Evolutionary conservation across 1,139 yeast species (phyloP).

Genomic region (Suhomyces yuchorum): DNA sequence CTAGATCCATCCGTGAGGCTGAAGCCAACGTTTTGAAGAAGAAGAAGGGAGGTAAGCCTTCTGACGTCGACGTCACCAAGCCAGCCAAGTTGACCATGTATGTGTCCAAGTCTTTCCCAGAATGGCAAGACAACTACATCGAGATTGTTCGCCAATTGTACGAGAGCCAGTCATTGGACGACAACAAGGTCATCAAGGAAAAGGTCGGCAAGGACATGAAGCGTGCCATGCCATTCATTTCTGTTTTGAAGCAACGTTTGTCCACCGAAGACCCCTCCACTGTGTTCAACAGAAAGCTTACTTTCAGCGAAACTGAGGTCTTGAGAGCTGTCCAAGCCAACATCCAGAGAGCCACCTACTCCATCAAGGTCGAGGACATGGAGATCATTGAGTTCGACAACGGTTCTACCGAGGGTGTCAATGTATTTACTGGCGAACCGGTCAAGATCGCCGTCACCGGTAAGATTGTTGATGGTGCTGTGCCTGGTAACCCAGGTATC

Average conservation of each 20-base stretch:
- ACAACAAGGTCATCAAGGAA: conserved; percentile 60
- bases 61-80: conserved; percentile 68
- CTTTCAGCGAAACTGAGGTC: conserved; percentile 74
- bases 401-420: conserved; percentile 62
- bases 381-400: conserved; percentile 58
- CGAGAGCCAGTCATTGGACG: conserved; percentile 61
- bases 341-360: conserved; percentile 67
- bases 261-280: conserved; percentile 64
- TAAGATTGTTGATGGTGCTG: conserved; percentile 78
- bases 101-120: conserved; percentile 85
- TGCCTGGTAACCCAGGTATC: conserved; percentile 94
- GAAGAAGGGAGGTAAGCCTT: conserved; percentile 82
- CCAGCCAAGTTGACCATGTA: conserved; percentile 75
- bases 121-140: conserved; percentile 91
- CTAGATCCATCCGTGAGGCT: conserved; percentile 87
- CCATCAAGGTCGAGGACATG: conserved; percentile 57
- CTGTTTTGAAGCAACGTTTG: conserved; percentile 79
- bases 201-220: conserved; percentile 80
- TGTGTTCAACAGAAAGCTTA: conserved; percentile 85
- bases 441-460: conserved; percentile 63
- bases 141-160: conserved; percentile 81
- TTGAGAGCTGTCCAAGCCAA: conserved; percentile 58
- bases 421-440: conserved; percentile 69
- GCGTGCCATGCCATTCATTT: conserved; percentile 97
- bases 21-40: conserved; percentile 87